Evolutionary conservation across 2,329 filamentous ascomycete species (phyloP), one percentile per base, ranked within the genome.

Genomic region (Monilinia polystroma): DNA sequence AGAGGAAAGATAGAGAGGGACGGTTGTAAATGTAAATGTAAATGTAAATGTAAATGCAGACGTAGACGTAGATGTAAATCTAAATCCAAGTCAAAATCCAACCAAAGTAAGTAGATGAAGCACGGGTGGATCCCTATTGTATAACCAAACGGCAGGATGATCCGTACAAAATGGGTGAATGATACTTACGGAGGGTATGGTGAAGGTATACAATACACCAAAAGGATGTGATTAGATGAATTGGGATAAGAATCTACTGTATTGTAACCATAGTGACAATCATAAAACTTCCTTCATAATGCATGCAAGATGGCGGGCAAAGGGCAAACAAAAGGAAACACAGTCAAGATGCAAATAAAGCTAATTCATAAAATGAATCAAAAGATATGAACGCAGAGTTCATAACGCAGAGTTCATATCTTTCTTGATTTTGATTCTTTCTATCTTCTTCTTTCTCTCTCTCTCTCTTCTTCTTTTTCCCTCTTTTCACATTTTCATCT

Each of bases 201-300:
- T 58, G 10, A 26, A 59, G 26, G 26, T 32, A 35, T 12, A 59
- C 23, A 2, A 35, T 59, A 41, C n/a, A 65, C 54, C 20, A 59
- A 65, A 43, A 49, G 63, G 63, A 59, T 65, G 63, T 38, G 32
- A 49, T 49, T 26, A 23, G 43, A 49, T 49, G 29, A 35, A 47
- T 49, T 45, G 23, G 57, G 43, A 35, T 47, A 43, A 16, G 18
- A 59, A 16, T 55, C 29, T 35, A 35, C 32, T 35, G 32, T 59
- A 49, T 49, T 23, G 57, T 23, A 49, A 23, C 26, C 35, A 4
- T 49, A 14, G 56, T 59, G 35, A 49, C 56, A 14, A 35, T 49
- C 57, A 32, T 49, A 49, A 43, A 59, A 35, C 11, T 35, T 35
- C 32, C 32, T 35, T 35, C 6, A 35, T 5, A 35, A 35, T 35